Conservation (phyloP, 1,284 basidiomycete genomes). For the Neolentinus lepideus region DNA sequence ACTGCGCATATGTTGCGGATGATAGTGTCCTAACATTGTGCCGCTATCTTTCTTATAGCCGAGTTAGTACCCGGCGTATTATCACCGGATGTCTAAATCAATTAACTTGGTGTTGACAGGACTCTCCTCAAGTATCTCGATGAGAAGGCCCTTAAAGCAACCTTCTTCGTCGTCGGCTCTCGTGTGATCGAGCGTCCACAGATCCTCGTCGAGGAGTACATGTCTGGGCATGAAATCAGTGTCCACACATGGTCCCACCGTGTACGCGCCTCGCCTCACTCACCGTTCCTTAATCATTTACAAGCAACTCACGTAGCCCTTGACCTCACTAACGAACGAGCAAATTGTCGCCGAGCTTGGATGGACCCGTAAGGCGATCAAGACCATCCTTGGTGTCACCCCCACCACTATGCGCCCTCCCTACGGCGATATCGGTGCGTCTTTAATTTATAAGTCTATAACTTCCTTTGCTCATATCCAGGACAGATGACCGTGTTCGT, state of each 20-base stretch:
- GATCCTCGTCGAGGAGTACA: slow-evolving; percentile 80
- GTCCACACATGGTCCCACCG: slow-evolving; percentile 78
- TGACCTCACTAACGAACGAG: slow-evolving; percentile 81
- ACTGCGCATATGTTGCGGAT: slow-evolving; percentile 5
- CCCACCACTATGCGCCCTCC: slow-evolving; percentile 61
- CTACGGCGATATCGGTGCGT: slow-evolving; percentile 34
- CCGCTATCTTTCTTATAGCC: slow-evolving; percentile 25
- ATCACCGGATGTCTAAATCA: neutral
- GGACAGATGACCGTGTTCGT: slow-evolving; percentile 80
- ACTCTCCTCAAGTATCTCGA: slow-evolving; percentile 66
- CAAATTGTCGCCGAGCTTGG: slow-evolving; percentile 92
- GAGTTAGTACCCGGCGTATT: slow-evolving; percentile 24
- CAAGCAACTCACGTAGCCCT: slow-evolving; percentile 33
- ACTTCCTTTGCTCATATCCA: slow-evolving; percentile 5
- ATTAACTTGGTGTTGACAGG: slow-evolving; percentile 23
- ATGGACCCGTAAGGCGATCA: slow-evolving; percentile 87
- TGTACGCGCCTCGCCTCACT: slow-evolving; percentile 24
- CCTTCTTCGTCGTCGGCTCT: slow-evolving; percentile 92
- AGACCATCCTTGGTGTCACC: slow-evolving; percentile 68
- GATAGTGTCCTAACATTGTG: slow-evolving; percentile 5
- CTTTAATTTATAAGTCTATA: slow-evolving; percentile 12
- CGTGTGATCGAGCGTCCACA: slow-evolving; percentile 78
- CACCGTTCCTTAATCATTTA: slow-evolving; percentile 12
- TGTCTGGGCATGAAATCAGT: slow-evolving; percentile 76
- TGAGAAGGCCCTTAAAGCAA: slow-evolving; percentile 63